Conservation (phyloP, 202 grass and related monocot species). For the Setaria viridis region DNA sequence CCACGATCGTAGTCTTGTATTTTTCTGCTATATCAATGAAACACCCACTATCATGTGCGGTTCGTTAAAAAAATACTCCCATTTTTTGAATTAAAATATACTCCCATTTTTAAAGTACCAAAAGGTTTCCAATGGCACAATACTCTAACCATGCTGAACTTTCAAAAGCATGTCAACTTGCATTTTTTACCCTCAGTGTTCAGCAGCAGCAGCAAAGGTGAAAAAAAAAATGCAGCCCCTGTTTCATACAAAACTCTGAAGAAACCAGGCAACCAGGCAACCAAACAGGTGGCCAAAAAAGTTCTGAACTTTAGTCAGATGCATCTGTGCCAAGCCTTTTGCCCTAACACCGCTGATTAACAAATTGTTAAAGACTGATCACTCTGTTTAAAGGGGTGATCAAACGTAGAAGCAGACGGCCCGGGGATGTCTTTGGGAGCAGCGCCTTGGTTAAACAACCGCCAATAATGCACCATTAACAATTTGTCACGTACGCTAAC, state of each 20-base stretch:
- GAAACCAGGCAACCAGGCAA: not conserved
- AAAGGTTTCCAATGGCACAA: not conserved
- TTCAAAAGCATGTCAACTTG: conserved; percentile 16
- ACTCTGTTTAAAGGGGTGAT: conserved; percentile 31
- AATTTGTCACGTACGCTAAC: conserved; percentile 1
- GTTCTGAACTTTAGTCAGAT: conserved; percentile 11
- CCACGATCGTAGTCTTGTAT: too few relatives aligned
- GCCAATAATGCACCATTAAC: conserved; percentile 39
- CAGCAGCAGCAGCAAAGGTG: not conserved
- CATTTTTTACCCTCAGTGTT: conserved; percentile 4
- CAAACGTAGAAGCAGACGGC: not conserved
- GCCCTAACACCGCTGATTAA: not conserved
- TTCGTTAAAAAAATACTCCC: too few relatives aligned
- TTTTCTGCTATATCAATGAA: too few relatives aligned
- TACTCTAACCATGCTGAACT: conserved; percentile 8
- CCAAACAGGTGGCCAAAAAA: conserved; percentile 15
- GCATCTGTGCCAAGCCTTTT: conserved; percentile 13
- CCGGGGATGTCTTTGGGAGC: conserved; percentile 33
- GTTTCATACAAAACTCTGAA: not conserved
- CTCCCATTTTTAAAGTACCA: not conserved
- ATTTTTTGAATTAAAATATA: not conserved
- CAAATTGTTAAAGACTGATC: conserved; percentile 33
- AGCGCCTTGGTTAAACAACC: conserved; percentile 4
- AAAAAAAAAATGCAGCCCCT: not conserved
- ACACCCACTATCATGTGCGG: too few relatives aligned